Percentiles rank a stretch among this genome's conserved stretches.
These are phyloP conservation scores for Pythium phragmitis DNA, from an alignment of 352 stramenopile species.

Conservation along the genomic window DNA sequence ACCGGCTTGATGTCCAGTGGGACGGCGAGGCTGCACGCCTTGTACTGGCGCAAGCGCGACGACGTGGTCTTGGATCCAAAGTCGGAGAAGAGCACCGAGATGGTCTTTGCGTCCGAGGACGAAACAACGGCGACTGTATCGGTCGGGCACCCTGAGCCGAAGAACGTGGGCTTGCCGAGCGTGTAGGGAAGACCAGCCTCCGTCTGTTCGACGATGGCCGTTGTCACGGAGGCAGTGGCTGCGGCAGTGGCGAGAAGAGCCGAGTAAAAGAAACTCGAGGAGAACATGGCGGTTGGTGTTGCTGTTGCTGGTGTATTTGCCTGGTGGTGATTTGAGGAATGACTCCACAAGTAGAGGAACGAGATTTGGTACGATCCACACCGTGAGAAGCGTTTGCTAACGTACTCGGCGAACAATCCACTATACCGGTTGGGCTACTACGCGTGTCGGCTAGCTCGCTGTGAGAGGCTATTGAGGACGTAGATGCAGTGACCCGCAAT, in stretches of 20 bases:
- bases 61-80: constrained; percentile 31
- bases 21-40: constrained; percentile 43
- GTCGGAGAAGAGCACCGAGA: constrained; percentile 39
- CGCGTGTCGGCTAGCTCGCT: too few relatives aligned
- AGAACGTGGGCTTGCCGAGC: constrained; percentile 31
- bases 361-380: not conserved
- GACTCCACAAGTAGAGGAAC: not conserved
- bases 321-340: not conserved
- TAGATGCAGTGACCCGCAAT: too few relatives aligned
- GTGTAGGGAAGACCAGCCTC: constrained; percentile 5
- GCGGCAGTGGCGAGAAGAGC: not conserved
- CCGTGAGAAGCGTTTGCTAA: too few relatives aligned
- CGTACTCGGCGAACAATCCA: too few relatives aligned
- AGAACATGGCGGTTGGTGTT: not conserved
- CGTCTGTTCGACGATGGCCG: not conserved
- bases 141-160: constrained; percentile 33
- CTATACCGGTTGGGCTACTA: too few relatives aligned
- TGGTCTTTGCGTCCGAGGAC: constrained; percentile 30
- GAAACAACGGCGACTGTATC: constrained; percentile 27
- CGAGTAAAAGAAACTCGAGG: not conserved
- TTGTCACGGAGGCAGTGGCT: not conserved
- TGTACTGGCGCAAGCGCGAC: constrained; percentile 28
- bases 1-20: constrained; percentile 37
- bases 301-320: not conserved
- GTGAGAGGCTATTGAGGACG: too few relatives aligned